Evolutionary conservation across 129 eudicot species (phyloP).

Genomic region (Ambrosia artemisiifolia): DNA sequence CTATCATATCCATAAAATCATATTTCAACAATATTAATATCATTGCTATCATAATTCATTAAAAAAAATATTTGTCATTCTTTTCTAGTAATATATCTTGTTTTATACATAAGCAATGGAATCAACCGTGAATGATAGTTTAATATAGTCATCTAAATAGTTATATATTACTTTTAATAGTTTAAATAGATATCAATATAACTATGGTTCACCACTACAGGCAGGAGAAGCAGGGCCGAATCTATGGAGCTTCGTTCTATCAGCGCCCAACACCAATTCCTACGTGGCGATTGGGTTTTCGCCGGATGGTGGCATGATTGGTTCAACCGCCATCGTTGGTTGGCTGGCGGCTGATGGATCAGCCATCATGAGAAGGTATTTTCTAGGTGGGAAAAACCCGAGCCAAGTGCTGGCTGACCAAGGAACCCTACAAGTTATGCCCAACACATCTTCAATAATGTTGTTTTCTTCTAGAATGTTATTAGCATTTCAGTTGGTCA

Average conservation of each 20-base stretch:
- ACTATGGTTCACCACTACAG: conserved; percentile 24
- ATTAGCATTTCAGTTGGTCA: conserved; percentile 55
- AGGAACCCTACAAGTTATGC: conserved; percentile 45
- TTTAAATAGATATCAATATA: background rate
- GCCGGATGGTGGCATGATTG: conserved; percentile 69
- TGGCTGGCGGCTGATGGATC: conserved; percentile 48
- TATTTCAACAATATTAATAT: no score
- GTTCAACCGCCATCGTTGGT: conserved; percentile 81
- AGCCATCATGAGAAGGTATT: conserved; percentile 40
- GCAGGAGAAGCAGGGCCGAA: conserved; percentile 49
- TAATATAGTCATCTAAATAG: no score
- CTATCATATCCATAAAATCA: conserved; percentile 5
- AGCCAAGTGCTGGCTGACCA: conserved; percentile 44
- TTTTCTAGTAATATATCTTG: no score
- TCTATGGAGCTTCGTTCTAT: conserved; percentile 76
- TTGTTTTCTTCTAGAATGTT: conserved; percentile 35
- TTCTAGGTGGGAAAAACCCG: conserved; percentile 46
- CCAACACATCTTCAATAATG: conserved; percentile 40
- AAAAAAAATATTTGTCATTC: no score
- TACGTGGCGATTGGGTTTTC: conserved; percentile 83
- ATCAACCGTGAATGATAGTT: no score
- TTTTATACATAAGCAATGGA: no score
- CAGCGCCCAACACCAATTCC: conserved; percentile 65
- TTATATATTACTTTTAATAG: no score
- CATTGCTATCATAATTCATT: no score